phyloP scores from a whole-genome alignment of 257 asterid genomes.

The Lycium ferocissimum region DNA sequence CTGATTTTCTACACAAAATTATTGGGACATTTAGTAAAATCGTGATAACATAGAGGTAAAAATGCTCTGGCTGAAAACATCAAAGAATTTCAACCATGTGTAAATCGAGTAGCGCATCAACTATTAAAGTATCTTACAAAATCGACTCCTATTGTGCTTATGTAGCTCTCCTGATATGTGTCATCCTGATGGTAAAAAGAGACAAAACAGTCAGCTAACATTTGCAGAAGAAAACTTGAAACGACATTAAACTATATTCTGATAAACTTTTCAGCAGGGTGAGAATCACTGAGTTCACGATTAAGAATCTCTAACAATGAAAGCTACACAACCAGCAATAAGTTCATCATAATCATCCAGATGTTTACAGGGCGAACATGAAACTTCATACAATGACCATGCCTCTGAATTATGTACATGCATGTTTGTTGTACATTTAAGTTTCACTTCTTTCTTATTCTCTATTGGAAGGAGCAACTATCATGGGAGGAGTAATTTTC shows the following conservation, averaged over 20 bases:
- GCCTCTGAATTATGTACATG: not conserved
- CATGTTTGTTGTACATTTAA: no score
- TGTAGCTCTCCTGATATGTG: conserved; percentile 65
- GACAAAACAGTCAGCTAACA: not conserved
- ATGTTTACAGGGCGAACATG: not conserved
- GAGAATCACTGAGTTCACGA: conserved; percentile 4
- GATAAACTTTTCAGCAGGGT: not conserved
- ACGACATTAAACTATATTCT: conserved; percentile 13
- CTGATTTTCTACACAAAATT: conserved; percentile 20
- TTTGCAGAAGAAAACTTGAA: not conserved
- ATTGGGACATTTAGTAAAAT: conserved; percentile 2
- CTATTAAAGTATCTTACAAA: conserved; percentile 47
- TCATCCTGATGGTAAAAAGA: conserved; percentile 52
- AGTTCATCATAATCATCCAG: conserved; percentile 20
- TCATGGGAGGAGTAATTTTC: not conserved
- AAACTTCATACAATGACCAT: not conserved
- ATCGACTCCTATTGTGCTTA: conserved; percentile 74
- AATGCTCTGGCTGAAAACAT: not conserved
- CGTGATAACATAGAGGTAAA: not conserved
- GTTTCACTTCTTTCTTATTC: no score
- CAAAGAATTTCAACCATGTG: not conserved
- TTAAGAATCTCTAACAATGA: conserved; percentile 11
- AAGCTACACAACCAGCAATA: not conserved
- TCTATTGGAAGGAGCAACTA: not conserved
- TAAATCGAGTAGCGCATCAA: not conserved